Conservation (phyloP, 2,329 filamentous ascomycete species). For the Botryosphaeria agaves region DNA sequence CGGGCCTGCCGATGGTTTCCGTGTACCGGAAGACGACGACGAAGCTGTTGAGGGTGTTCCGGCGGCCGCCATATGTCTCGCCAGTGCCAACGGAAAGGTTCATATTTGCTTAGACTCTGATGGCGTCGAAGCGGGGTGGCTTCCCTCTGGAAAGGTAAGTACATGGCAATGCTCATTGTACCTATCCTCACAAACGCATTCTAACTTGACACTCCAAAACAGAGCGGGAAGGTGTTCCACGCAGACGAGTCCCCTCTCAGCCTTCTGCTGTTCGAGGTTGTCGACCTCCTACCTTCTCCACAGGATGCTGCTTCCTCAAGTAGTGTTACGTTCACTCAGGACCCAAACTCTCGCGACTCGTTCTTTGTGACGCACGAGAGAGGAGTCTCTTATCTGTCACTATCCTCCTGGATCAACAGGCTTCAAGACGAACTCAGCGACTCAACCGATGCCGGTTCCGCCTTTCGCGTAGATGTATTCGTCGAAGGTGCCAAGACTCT, state of each 20-base stretch:
- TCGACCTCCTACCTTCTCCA: conserved; percentile 12
- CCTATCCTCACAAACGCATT: conserved; percentile 4
- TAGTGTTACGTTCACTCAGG: conserved; percentile 39
- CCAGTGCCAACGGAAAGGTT: conserved; percentile 36
- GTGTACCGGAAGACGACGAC: too few species aligned
- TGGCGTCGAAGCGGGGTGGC: conserved; percentile 45
- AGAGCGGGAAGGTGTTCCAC: conserved; percentile 3
- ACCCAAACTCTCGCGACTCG: conserved; percentile 37
- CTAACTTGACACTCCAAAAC: conserved; percentile 5
- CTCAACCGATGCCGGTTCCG: conserved; percentile 31
- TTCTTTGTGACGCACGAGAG: conserved; percentile 39
- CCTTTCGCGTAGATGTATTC: conserved; percentile 38
- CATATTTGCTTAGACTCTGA: conserved; percentile 44
- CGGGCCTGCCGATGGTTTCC: too few species aligned
- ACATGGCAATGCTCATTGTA: conserved; percentile 1
- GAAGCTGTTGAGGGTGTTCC: conserved; percentile 33
- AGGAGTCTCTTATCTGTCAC: conserved; percentile 36
- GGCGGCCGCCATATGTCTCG: conserved; percentile 38
- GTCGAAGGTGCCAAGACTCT: conserved; percentile 32
- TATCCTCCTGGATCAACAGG: conserved; percentile 37
- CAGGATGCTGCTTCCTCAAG: too few species aligned
- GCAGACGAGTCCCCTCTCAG: conserved; percentile 9
- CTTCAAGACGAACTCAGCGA: conserved; percentile 39
- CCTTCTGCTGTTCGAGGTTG: conserved; percentile 23
- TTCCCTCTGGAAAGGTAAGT: conserved; percentile 26